Evolutionary conservation across 805 yeast species (phyloP).

Genomic region (Ogataea henricii): DNA sequence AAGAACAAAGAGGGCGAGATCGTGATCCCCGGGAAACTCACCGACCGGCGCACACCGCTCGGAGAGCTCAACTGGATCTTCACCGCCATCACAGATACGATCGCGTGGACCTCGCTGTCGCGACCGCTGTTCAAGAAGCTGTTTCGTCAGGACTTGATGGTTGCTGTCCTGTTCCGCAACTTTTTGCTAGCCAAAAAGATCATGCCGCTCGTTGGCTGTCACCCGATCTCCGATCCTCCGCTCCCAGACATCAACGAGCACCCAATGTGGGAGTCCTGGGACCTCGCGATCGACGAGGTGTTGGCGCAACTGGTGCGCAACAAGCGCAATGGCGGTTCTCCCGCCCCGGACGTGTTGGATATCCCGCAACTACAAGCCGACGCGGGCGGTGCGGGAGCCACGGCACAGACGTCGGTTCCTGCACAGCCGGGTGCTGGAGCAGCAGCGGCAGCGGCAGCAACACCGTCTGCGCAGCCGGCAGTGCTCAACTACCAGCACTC

Average conservation of each 20-base stretch:
- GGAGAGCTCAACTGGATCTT: slow-evolving; percentile 98
- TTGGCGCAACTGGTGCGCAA: slow-evolving; percentile 64
- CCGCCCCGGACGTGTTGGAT: slow-evolving; percentile 28
- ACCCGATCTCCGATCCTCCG: slow-evolving; percentile 92
- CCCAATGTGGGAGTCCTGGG: slow-evolving; percentile 98
- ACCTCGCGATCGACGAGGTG: slow-evolving; percentile 93
- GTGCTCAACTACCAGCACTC: slow-evolving; percentile 75
- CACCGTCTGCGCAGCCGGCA: slow-evolving; percentile 8
- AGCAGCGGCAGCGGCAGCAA: slow-evolving; percentile 13
- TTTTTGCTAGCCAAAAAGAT: slow-evolving; percentile 88
- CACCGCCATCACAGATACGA: slow-evolving; percentile 96
- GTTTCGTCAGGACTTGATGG: slow-evolving; percentile 94
- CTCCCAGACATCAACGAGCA: slow-evolving; percentile 84
- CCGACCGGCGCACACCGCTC: slow-evolving; percentile 91
- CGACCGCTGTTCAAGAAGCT: slow-evolving; percentile 85
- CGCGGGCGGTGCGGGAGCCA: background rate
- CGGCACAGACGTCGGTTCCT: slow-evolving; percentile 5
- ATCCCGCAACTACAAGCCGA: slow-evolving; percentile 31
- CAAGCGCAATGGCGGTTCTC: slow-evolving; percentile 26
- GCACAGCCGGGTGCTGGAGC: slow-evolving; percentile 5
- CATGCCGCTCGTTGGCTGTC: slow-evolving; percentile 91
- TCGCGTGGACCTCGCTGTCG: slow-evolving; percentile 93
- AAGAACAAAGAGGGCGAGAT: slow-evolving; percentile 55
- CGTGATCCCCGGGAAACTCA: slow-evolving; percentile 83
- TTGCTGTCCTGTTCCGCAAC: slow-evolving; percentile 93